Evolutionary conservation across 2,329 filamentous ascomycete species (phyloP).

Genomic region (Fusarium dimerum): DNA sequence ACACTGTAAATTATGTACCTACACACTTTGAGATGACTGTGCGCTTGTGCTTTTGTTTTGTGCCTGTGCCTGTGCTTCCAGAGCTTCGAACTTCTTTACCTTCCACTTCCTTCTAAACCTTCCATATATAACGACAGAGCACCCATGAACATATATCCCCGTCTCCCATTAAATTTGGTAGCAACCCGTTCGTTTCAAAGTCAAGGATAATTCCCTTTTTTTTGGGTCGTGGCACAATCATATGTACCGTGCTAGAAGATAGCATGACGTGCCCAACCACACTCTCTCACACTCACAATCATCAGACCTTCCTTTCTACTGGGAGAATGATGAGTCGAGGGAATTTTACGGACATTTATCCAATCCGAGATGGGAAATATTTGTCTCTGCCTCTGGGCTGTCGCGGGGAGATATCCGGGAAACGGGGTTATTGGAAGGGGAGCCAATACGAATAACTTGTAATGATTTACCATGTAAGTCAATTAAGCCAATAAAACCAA

Average conservation of each 20-base stretch:
- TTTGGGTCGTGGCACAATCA: not conserved
- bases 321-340: not conserved
- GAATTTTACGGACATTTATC: not conserved
- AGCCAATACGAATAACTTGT: not conserved
- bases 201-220: conserved; percentile 19
- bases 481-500: no score
- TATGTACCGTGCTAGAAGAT: not conserved
- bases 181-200: conserved; percentile 28
- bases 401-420: not conserved
- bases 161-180: conserved; percentile 1
- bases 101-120: no score
- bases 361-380: not conserved
- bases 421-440: not conserved
- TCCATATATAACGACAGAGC: no score
- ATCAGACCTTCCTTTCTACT: not conserved
- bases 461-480: no score
- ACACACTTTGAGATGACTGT: not conserved
- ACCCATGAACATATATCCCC: not conserved
- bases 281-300: not conserved
- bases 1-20: not conserved
- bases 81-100: no score
- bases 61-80: no score
- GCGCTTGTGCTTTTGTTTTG: no score
- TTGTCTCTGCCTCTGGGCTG: not conserved
- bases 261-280: not conserved